phyloP scores from a whole-genome alignment of 2,329 filamentous ascomycete genomes.

The Neofusicoccum ribis region DNA sequence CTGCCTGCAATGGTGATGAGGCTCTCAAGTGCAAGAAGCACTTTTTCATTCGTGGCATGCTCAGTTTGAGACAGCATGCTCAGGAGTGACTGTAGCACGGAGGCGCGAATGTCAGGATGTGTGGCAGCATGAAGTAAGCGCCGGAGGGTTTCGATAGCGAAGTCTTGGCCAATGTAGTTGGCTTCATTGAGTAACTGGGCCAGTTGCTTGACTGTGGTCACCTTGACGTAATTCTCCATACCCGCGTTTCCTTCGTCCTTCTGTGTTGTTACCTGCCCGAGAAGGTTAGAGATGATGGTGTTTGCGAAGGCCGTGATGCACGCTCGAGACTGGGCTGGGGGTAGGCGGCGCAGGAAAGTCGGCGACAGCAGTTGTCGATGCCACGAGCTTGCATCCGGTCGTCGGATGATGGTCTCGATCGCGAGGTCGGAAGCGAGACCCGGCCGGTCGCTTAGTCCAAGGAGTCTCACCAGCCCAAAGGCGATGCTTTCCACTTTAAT shows the following conservation, averaged over 20 bases:
- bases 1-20: conserved; percentile 36
- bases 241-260: conserved; percentile 22
- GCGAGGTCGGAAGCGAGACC: conserved; percentile 30
- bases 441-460: conserved; percentile 34
- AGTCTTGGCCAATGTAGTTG: conserved; percentile 33
- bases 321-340: conserved; percentile 30
- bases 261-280: too few relatives aligned
- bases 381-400: conserved; percentile 45
- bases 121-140: conserved; percentile 30
- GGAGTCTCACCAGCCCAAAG: conserved; percentile 28
- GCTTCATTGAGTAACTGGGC: conserved; percentile 39
- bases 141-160: conserved; percentile 33
- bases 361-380: conserved; percentile 38
- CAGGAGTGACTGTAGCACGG: conserved; percentile 37
- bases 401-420: conserved; percentile 31
- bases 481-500: conserved; percentile 26
- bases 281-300: conserved; percentile 24
- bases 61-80: conserved; percentile 27
- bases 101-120: conserved; percentile 41
- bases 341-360: conserved; percentile 35
- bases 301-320: conserved; percentile 33
- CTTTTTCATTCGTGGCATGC: conserved; percentile 21
- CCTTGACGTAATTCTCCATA: conserved; percentile 32
- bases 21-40: conserved; percentile 29
- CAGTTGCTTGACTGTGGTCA: conserved; percentile 46